phyloP scores from a whole-genome alignment of 1,284 basidiomycete genomes.

The Cutaneotrichosporon arboriforme region DNA sequence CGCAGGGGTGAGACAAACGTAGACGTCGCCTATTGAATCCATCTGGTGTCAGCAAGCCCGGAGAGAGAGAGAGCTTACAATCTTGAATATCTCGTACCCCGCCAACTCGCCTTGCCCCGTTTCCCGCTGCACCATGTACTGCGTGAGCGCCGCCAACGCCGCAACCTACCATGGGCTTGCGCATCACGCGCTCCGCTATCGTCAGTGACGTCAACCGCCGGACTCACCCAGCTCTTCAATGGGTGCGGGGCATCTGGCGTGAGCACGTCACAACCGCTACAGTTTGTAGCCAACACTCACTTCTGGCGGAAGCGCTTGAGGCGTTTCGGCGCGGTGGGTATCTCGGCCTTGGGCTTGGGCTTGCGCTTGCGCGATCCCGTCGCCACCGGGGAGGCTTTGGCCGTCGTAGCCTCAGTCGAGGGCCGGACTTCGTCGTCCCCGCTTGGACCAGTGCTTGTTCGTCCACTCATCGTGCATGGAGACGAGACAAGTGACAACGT shows the following conservation, averaged over 20 bases:
- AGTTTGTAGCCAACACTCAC: no score
- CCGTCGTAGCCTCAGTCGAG: no score
- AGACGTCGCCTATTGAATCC: slow-evolving; percentile 7
- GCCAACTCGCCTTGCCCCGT: no score
- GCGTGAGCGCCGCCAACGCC: background rate
- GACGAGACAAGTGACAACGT: no score
- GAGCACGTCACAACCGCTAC: no score
- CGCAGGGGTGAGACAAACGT: background rate
- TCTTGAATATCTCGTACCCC: slow-evolving; percentile 15
- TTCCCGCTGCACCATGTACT: slow-evolving; percentile 27
- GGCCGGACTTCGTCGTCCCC: no score
- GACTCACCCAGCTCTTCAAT: background rate
- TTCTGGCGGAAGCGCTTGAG: background rate
- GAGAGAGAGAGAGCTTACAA: slow-evolving; percentile 16
- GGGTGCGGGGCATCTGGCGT: background rate
- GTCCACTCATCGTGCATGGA: no score
- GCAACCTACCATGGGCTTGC: slow-evolving; percentile 31
- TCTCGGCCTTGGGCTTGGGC: no score
- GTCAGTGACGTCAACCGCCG: background rate
- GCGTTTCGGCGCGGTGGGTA: slow-evolving; percentile 2
- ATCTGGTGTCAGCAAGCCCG: background rate
- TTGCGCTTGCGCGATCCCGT: no score
- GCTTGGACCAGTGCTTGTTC: no score
- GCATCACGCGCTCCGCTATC: slow-evolving; percentile 29
- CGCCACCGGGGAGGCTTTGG: no score